Conservation (phyloP, 805 yeast species). For the Ogataea methanolica region DNA sequence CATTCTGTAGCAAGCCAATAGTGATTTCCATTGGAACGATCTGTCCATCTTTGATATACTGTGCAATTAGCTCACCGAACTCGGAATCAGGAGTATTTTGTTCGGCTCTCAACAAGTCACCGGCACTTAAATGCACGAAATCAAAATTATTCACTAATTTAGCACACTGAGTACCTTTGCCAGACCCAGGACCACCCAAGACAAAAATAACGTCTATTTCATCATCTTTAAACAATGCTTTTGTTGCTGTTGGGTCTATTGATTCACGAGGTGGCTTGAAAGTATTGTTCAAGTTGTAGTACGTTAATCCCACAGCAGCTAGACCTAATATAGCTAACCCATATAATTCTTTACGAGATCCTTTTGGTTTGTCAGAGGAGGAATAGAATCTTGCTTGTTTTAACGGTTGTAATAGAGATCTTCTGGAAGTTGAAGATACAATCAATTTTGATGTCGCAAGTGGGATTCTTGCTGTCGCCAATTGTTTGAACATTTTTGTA, state of each 20-base stretch:
- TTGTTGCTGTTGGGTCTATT: conserved; percentile 24
- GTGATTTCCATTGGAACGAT: conserved; percentile 96
- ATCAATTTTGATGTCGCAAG: too few species aligned
- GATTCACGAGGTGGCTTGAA: conserved; percentile 30
- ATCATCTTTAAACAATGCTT: conserved; percentile 44
- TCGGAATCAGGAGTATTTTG: conserved; percentile 78
- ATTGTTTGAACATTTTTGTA: too few species aligned
- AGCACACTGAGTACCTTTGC: conserved; percentile 95
- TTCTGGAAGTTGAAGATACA: too few species aligned
- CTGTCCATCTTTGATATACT: conserved; percentile 78
- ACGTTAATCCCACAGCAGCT: conserved; percentile 29
- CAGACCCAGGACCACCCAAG: conserved; percentile 97
- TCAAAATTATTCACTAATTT: conserved; percentile 74
- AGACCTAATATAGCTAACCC: conserved; percentile 27
- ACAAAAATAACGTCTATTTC: conserved; percentile 83
- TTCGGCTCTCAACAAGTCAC: conserved; percentile 91
- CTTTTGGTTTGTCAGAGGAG: conserved; percentile 5
- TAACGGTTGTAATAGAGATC: too few species aligned
- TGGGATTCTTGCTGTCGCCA: too few species aligned
- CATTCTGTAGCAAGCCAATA: conserved; percentile 73
- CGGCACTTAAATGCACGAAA: conserved; percentile 92
- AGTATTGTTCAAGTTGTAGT: conserved; percentile 25
- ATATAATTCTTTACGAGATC: conserved; percentile 15
- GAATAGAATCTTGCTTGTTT: conserved; percentile 4
- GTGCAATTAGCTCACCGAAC: conserved; percentile 80